Percentiles rank a stretch among this genome's conserved stretches.
These are phyloP conservation scores for Neonothopanus nambi DNA, from an alignment of 1,284 basidiomycete species.

Conservation along the genomic window DNA sequence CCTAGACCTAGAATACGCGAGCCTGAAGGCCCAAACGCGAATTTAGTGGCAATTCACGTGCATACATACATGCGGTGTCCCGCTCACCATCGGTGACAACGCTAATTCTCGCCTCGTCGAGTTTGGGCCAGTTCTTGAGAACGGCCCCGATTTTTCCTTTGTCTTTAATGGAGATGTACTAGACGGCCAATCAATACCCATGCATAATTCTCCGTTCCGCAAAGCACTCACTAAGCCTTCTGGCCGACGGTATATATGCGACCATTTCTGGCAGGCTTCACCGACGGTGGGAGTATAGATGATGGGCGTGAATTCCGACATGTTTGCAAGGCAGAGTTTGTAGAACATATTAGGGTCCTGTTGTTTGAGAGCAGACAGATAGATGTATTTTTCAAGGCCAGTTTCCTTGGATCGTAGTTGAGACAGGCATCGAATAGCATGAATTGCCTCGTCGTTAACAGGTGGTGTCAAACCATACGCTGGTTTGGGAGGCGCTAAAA, in stretches of 20 bases:
- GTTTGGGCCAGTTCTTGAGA: slow-evolving; percentile 75
- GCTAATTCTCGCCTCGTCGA: slow-evolving; percentile 75
- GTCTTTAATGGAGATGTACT: slow-evolving; percentile 87
- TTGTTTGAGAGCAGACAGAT: slow-evolving; percentile 72
- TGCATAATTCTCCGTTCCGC: slow-evolving; percentile 8
- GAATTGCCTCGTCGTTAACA: slow-evolving; percentile 52
- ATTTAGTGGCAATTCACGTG: neutral
- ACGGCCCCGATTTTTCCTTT: slow-evolving; percentile 76
- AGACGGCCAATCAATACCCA: slow-evolving; percentile 3
- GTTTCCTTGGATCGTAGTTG: slow-evolving; percentile 78
- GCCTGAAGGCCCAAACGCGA: slow-evolving; percentile 37
- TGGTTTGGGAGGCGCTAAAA: slow-evolving; percentile 46
- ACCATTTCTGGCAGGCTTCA: slow-evolving; percentile 86
- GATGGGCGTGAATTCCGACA: slow-evolving; percentile 79
- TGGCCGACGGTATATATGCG: slow-evolving; percentile 78
- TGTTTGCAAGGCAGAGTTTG: slow-evolving; percentile 63
- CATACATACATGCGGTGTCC: neutral
- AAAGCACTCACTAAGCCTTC: slow-evolving; percentile 68
- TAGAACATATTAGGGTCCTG: slow-evolving; percentile 77
- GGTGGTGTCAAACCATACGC: slow-evolving; percentile 67
- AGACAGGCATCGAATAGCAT: slow-evolving; percentile 59
- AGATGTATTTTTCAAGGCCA: slow-evolving; percentile 81
- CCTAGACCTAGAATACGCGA: slow-evolving; percentile 93
- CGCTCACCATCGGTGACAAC: slow-evolving; percentile 83
- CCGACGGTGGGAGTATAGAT: slow-evolving; percentile 93